Evolutionary conservation across 495 filamentous ascomycete genomes (phyloP).

Genomic region (Neurospora sp.): DNA sequence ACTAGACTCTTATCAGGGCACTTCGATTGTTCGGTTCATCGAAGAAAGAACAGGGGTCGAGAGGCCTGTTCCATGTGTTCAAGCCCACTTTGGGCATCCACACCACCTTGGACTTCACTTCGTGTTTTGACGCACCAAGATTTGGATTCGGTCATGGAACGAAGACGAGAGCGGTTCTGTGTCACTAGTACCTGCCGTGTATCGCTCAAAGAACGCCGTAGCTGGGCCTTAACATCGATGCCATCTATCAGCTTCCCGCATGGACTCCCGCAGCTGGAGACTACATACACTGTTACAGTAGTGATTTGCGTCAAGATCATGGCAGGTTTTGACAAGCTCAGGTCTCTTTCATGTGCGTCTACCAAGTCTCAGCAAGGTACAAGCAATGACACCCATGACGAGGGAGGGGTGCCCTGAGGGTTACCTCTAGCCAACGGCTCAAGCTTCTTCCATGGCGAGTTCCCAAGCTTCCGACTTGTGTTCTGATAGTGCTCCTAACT

Average conservation of each 20-base stretch:
- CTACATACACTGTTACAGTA: not conserved
- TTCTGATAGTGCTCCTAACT: not conserved
- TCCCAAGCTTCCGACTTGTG: not conserved
- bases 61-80: too few relatives aligned
- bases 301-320: not conserved
- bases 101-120: not conserved
- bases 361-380: not conserved
- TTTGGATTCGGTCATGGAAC: not conserved
- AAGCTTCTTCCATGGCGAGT: not conserved
- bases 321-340: not conserved
- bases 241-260: not conserved
- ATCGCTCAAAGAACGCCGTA: not conserved
- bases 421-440: not conserved
- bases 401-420: not conserved
- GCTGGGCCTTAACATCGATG: not conserved
- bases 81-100: not conserved
- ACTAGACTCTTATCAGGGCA: not conserved
- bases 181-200: not conserved
- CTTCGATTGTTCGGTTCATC: not conserved
- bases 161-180: not conserved
- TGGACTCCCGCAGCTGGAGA: not conserved
- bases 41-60: not conserved
- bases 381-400: not conserved
- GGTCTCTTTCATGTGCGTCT: not conserved
- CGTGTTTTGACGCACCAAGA: not conserved